Conservation (phyloP, 257 asterid genomes). For the Salvia rosmarinus region DNA sequence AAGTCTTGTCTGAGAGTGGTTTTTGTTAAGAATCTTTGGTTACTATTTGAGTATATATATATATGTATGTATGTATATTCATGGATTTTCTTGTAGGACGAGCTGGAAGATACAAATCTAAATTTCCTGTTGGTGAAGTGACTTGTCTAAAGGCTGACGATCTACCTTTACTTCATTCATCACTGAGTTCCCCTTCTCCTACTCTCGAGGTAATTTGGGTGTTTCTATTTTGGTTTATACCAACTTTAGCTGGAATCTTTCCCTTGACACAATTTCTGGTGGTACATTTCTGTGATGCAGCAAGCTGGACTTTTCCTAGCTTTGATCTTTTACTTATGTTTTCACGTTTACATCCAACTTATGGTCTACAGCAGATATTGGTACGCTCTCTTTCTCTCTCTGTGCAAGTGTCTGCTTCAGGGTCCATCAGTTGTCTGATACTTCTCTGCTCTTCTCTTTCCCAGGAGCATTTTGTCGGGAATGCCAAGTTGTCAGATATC, state of each 20-base stretch:
- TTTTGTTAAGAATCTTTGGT: not conserved
- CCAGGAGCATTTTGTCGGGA: constrained; percentile 83
- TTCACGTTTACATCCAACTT: constrained; percentile 67
- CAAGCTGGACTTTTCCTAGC: constrained; percentile 87
- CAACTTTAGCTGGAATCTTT: constrained; percentile 15
- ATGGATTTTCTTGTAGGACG: constrained; percentile 66
- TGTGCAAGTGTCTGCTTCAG: not conserved
- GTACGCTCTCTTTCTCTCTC: constrained; percentile 44
- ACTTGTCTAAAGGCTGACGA: constrained; percentile 70
- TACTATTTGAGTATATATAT: not conserved
- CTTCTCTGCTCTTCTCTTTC: constrained; percentile 20
- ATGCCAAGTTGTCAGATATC: constrained; percentile 78
- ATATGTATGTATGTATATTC: not conserved
- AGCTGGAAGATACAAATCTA: constrained; percentile 95
- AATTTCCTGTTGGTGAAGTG: constrained; percentile 84
- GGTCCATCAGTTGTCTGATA: not conserved
- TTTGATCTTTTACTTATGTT: constrained; percentile 79
- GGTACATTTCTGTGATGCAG: constrained; percentile 52
- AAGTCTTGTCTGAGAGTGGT: constrained; percentile 24
- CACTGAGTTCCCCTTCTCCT: constrained; percentile 81
- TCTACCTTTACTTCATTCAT: constrained; percentile 79
- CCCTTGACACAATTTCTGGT: constrained; percentile 24
- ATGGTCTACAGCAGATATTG: constrained; percentile 76
- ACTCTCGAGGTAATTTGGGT: constrained; percentile 64
- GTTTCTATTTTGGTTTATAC: not conserved